Base-by-base conservation (phyloP, 1,139 yeast genomes). In the Arxiozyma slooffiae region DNA sequence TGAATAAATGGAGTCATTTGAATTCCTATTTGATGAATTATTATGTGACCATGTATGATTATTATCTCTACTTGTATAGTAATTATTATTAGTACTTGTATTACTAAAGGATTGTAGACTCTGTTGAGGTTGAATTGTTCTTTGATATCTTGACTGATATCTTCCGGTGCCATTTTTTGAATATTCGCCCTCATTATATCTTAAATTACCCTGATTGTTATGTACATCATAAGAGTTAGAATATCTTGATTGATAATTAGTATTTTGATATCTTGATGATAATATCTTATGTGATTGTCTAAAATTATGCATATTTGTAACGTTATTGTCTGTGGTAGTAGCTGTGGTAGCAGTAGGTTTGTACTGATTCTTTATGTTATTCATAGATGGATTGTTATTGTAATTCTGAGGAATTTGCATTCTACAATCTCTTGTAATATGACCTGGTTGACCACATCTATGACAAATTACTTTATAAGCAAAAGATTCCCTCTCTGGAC, bases 371-470 rank as follows among this genome's bases (percentile, higher is more conserved):
- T n/a, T 24, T 18, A 41, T 21, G 21, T 37, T 17, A 38, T 24
- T 24, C 14, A 3, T 9, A 24, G 68, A 57, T 52, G 71, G 14
- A 30, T 30, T 30, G 36, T 30, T 69, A n/a, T n/a, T n/a, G 11
- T 37, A 4, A 24, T 36, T 22, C 21, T 26, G 45, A 14, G 46
- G 41, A 21, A 42, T 4, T 18, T 38, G 37, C 16, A 26, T 18
- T 39, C 77, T 80, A 74, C 97, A 92, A 69, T 92, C 97, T 53
- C 90, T 75, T 0, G 95, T 89, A 60, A 82, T 80, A 70, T 92
- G 97, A 0, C 97, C 98, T 30, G 78, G 73, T 49, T 78, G 78
- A 3, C 95, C 95, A 75, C 97, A 92, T 22, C 74, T 73, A 42
- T 80, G 75, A 70, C 97, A 92, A 21, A 83, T 77, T 46, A 90